phyloP scores from a whole-genome alignment of 1,284 basidiomycete genomes.

The Mycena citricolor region DNA sequence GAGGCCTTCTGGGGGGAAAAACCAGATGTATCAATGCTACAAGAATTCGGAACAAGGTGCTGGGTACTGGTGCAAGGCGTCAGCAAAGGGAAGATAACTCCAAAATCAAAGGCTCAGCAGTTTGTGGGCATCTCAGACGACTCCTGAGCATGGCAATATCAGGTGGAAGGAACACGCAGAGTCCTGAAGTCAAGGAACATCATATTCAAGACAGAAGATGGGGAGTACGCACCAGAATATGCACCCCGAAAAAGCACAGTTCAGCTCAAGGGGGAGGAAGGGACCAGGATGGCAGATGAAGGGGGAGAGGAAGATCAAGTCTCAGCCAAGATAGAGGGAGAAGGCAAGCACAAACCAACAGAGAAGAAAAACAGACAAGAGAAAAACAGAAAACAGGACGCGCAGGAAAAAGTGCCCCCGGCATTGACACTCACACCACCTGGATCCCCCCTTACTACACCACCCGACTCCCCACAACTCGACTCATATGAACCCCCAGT shows the following conservation, averaged over 20 bases:
- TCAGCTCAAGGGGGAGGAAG: no score
- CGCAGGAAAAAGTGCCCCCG: neutral
- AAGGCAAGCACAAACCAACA: neutral
- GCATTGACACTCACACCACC: neutral
- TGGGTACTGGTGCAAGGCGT: constrained; percentile 10
- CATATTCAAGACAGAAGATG: constrained; percentile 13
- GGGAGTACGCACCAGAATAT: constrained; percentile 11
- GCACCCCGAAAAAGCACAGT: neutral
- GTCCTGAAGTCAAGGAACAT: constrained; percentile 23
- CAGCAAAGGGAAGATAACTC: constrained; percentile 7
- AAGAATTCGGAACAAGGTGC: constrained; percentile 11
- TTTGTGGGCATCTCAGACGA: constrained; percentile 27
- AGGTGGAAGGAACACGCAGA: constrained; percentile 9
- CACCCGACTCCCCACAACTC: constrained; percentile 2
- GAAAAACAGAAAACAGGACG: neutral
- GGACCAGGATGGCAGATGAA: no score
- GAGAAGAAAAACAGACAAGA: constrained; percentile 30
- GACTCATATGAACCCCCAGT: no score
- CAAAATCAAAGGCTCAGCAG: constrained; percentile 23
- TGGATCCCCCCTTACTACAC: neutral
- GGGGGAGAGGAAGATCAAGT: no score
- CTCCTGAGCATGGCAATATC: constrained; percentile 20
- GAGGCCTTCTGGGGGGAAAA: constrained; percentile 26
- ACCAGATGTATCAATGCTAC: constrained; percentile 22
- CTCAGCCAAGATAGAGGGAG: neutral